Evolutionary conservation across 768 basidiomycete genomes (phyloP).

Genomic region (Termitomyces sp.): DNA sequence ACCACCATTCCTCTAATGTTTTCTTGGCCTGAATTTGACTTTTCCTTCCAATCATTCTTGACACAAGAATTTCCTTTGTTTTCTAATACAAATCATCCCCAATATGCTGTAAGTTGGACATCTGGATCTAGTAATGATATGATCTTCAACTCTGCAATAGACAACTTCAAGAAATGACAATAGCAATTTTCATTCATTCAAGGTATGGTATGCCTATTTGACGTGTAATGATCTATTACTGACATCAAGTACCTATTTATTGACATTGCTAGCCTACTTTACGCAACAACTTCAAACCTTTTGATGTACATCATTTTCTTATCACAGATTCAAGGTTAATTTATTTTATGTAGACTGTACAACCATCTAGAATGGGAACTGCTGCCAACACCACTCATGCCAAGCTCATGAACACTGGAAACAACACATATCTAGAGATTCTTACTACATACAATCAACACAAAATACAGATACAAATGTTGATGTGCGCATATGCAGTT

Average conservation of each 20-base stretch:
- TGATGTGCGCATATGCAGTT: not conserved
- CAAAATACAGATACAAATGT: not conserved
- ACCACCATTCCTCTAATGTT: no score
- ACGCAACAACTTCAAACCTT: not conserved
- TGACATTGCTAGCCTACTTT: not conserved
- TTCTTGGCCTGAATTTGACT: no score
- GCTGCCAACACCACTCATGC: not conserved
- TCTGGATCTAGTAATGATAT: no score
- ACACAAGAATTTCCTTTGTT: no score
- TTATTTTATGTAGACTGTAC: not conserved
- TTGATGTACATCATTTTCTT: not conserved
- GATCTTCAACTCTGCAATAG: no score
- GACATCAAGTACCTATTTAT: not conserved
- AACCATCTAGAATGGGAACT: not conserved
- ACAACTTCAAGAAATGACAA: no score
- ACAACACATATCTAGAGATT: not conserved
- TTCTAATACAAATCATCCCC: no score
- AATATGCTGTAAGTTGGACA: no score
- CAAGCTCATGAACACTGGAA: not conserved
- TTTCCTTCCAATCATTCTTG: no score
- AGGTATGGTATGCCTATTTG: no score
- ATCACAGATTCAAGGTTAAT: not conserved
- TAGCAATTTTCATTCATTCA: no score
- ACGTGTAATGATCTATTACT: no score
- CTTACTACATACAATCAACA: not conserved